Base-by-base conservation (phyloP, 2,329 filamentous ascomycete genomes). In the Bisporella sp. region DNA sequence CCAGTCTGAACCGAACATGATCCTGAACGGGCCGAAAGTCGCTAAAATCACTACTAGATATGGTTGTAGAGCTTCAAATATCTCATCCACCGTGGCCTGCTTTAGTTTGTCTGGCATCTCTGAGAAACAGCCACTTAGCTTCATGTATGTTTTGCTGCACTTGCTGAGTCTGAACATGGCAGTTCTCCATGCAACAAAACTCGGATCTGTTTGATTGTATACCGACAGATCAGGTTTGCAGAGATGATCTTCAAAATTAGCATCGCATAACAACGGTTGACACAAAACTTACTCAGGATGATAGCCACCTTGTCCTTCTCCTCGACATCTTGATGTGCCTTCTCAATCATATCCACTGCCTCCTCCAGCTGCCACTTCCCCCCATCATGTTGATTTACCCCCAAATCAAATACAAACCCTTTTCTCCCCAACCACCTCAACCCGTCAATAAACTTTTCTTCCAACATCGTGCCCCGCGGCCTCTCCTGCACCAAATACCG, bases 1-100 rank as follows among this genome's bases (percentile, higher is more conserved):
- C 92, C 92, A 97, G 68, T 96, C 90, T 57, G 86, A 91, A 29
- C 85, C 91, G 68, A 93, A 96, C 84, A 97, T 90, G 64, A 93
- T 77, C 56, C 89, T 77, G 28, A 73, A 65, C 0, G 85, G 71
- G 1, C 86, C 83, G 62, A 96, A 96, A 1, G 78, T 77, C 31
- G 82, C 77, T 47, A 95, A 78, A 1, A 91, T 71, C 47, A 85
- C 79, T 53, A 82, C 78, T 2, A 89, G 77, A 84, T 88, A 95
- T 29, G 84, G 83, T 52, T 77, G 73, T 21, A 87, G 73, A 40
- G 76, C 75, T 54, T 77, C 71, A 57, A 88, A 82, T 50, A 89
- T 77, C 35, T 79, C 74, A 50, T 77, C 71, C 33, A 75, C 64
- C 7, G 74, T 66, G 30, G 74, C 70, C 29, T 63, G 65, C 59